Evolutionary conservation across 2,329 filamentous ascomycete species (phyloP).

Genomic region (Sclerotinia spermophila): DNA sequence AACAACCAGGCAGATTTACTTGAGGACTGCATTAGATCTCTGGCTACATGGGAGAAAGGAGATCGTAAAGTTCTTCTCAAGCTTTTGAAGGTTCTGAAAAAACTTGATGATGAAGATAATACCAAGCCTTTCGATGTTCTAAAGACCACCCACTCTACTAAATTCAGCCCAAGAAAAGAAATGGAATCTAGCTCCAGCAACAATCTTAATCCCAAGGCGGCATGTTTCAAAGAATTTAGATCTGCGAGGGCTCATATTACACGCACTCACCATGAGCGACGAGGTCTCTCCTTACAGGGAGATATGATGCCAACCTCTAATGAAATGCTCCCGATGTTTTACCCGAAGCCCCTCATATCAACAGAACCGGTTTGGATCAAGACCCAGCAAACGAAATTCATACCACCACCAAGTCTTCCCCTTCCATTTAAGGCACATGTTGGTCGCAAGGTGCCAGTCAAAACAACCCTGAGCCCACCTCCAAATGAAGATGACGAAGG

Average conservation of each 20-base stretch:
- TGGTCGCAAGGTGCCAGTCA: conserved; percentile 8
- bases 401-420: background rate
- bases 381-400: background rate
- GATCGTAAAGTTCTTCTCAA: conserved; percentile 24
- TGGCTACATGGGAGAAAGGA: conserved; percentile 24
- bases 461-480: background rate
- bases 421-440: background rate
- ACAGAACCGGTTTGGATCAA: conserved; percentile 16
- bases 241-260: conserved; percentile 17
- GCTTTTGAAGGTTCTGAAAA: conserved; percentile 27
- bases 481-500: conserved; percentile 25
- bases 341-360: background rate
- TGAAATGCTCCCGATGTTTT: conserved; percentile 6
- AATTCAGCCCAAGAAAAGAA: background rate
- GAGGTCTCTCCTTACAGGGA: background rate
- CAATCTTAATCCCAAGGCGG: conserved; percentile 27
- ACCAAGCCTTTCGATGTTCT: background rate
- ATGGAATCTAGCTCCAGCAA: background rate
- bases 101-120: conserved; percentile 11
- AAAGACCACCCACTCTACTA: background rate
- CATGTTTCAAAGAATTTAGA: conserved; percentile 19
- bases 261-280: background rate
- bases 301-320: background rate
- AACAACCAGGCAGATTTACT: conserved; percentile 11
- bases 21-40: conserved; percentile 21